phyloP scores from a whole-genome alignment of 2,329 filamentous ascomycete species.

The Diaporthe destruens region DNA sequence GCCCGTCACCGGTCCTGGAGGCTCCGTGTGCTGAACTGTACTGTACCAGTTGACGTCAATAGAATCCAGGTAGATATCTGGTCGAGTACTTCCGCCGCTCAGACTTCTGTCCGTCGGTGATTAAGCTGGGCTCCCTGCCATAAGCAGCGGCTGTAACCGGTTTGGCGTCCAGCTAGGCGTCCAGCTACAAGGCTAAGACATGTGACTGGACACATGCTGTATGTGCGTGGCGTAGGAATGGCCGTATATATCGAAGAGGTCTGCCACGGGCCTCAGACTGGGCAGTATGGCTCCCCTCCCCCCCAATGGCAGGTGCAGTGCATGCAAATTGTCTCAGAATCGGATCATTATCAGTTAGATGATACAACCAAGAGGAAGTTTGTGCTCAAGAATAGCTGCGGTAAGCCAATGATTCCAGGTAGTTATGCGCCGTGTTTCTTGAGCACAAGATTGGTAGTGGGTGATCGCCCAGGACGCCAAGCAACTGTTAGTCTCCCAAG shows the following conservation, averaged over 20 bases:
- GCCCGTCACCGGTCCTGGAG: not conserved
- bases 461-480: not conserved
- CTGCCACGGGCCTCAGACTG: not conserved
- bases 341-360: not conserved
- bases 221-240: not conserved
- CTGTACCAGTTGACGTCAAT: not conserved
- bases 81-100: not conserved
- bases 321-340: conserved; percentile 5
- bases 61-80: not conserved
- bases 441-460: not conserved
- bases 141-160: not conserved
- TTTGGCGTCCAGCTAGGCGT: not conserved
- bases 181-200: not conserved
- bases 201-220: not conserved
- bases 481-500: not conserved
- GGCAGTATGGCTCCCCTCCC: not conserved
- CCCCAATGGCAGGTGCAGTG: not conserved
- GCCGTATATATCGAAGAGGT: not conserved
- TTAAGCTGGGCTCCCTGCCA: not conserved
- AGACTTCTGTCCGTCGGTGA: not conserved
- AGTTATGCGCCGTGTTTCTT: not conserved
- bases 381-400: not conserved
- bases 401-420: not conserved
- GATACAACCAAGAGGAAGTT: not conserved
- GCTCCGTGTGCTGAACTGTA: not conserved